A percentile compares a stretch with the other conserved stretches of the same genome.
Evolutionary conservation across 1,284 basidiomycete genomes (phyloP).

Genomic region (Trichosporon faecale): DNA sequence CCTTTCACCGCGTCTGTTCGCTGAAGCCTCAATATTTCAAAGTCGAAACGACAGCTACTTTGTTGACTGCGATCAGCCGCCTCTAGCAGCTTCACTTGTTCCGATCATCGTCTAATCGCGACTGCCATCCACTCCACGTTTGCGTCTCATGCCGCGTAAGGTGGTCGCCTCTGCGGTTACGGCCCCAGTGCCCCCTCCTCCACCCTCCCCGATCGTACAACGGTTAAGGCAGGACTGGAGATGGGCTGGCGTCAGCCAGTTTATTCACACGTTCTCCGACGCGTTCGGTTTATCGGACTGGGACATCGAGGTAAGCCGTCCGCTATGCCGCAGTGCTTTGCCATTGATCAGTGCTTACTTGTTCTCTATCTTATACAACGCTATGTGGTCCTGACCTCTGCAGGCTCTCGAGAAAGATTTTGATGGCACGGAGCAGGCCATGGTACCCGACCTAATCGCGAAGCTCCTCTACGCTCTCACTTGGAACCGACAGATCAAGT

Average conservation of each 20-base stretch:
- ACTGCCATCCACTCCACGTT: too few species aligned
- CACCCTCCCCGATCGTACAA: conserved; percentile 47
- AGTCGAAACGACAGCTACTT: too few species aligned
- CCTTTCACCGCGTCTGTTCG: background rate
- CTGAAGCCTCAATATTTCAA: background rate
- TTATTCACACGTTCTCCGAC: conserved; percentile 50
- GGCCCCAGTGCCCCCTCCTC: conserved; percentile 34
- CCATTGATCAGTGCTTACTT: background rate
- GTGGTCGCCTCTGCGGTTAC: conserved; percentile 19
- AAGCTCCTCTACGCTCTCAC: conserved; percentile 56
- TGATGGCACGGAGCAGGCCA: conserved; percentile 51
- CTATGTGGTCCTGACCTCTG: background rate
- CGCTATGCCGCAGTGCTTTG: background rate
- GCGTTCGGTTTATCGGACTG: conserved; percentile 48
- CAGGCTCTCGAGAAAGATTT: conserved; percentile 55
- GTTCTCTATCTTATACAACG: background rate
- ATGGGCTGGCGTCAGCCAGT: conserved; percentile 52
- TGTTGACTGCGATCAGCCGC: too few species aligned
- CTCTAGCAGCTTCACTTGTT: too few species aligned
- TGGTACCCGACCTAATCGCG: conserved; percentile 53
- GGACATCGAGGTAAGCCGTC: conserved; percentile 47
- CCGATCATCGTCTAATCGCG: too few species aligned
- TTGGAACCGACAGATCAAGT: conserved; percentile 55
- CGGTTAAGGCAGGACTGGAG: conserved; percentile 48
- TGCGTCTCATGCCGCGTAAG: conserved; percentile 36